Evolutionary conservation across 441 rosid genomes (phyloP).

Genomic region (Euphorbia celastroides): DNA sequence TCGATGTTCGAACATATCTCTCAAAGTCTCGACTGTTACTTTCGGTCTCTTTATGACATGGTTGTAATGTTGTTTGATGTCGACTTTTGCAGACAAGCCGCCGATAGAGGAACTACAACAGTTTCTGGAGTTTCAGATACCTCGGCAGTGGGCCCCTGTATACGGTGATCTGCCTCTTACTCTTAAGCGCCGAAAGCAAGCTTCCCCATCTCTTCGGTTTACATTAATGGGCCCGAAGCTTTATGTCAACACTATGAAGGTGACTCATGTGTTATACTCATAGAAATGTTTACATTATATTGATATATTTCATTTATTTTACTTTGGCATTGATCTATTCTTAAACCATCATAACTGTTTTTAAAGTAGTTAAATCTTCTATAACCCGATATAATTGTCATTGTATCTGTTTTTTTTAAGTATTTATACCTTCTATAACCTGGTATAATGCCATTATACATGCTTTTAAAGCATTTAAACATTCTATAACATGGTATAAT

Average conservation of each 20-base stretch:
- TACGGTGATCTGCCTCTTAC: constrained; percentile 85
- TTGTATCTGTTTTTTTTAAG: too few relatives aligned
- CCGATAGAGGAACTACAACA: constrained; percentile 84
- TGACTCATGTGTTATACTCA: constrained; percentile 20
- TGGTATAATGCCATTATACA: too few relatives aligned
- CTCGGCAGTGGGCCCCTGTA: constrained; percentile 93
- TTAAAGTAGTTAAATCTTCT: too few relatives aligned
- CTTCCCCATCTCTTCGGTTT: constrained; percentile 75
- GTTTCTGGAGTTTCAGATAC: constrained; percentile 88
- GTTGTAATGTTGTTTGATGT: neutral
- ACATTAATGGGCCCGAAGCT: constrained; percentile 91
- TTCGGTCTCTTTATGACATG: constrained; percentile 3
- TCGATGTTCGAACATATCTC: constrained; percentile 74
- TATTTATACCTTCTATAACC: too few relatives aligned
- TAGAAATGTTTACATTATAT: neutral
- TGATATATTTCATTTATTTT: too few relatives aligned
- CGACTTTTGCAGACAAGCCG: constrained; percentile 64
- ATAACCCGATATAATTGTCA: too few relatives aligned
- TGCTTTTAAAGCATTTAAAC: too few relatives aligned
- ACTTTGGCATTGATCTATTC: too few relatives aligned
- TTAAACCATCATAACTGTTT: too few relatives aligned
- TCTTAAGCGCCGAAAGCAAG: constrained; percentile 56
- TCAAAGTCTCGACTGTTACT: neutral
- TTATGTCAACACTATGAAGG: constrained; percentile 68
- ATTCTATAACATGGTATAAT: too few relatives aligned